Base-by-base conservation (phyloP, 2,329 filamentous ascomycete species). In the Colletotrichum filicis region DNA sequence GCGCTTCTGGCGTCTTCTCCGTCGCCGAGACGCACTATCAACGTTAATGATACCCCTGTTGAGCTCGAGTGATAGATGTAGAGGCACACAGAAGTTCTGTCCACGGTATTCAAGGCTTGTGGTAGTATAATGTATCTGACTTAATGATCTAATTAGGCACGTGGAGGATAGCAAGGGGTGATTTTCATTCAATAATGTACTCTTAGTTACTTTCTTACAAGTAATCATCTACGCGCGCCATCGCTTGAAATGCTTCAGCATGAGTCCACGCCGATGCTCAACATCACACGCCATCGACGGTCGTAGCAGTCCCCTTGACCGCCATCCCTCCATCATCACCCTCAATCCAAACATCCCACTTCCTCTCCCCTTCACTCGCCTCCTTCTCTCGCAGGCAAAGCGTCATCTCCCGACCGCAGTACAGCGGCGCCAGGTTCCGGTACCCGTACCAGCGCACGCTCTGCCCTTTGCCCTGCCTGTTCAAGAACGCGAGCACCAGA, bases 341-440 rank as follows among this genome's bases (percentile, higher is more conserved):
- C 79, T 92, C 90, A 68, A 93, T 87, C 92, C 92, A 93, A 9
- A 93, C 85, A 75, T 91, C 88, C 86, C 88, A 92, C 53, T 78
- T 83, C 26, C 79, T 75, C 24, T 75, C 79, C 64, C 35, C 82
- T 80, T 76, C 82, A 79, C 16, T 8, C 79, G 81, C 16, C 79
- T 83, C 78, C 80, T 85, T 71, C 83, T 76, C 84, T 74, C 89
- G 87, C 16, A 92, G 88, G 77, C 94, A 96, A 4, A 98, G 86
- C 35, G 82, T 90, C 82, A 97, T 86, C 63, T 88, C 82, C 81
- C 97, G 93, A 56, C 89, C 86, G 35, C 91, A 94, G 80, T 95
- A 97, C 24, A 98, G 84, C 16, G 96, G 95, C 11, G 92, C 90
- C 30, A 97, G 81, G 80, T 98, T 98, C 62, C 91, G 90, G 81